Base-by-base conservation (phyloP, 768 basidiomycete genomes). In the Mrakia hoshinonis region DNA sequence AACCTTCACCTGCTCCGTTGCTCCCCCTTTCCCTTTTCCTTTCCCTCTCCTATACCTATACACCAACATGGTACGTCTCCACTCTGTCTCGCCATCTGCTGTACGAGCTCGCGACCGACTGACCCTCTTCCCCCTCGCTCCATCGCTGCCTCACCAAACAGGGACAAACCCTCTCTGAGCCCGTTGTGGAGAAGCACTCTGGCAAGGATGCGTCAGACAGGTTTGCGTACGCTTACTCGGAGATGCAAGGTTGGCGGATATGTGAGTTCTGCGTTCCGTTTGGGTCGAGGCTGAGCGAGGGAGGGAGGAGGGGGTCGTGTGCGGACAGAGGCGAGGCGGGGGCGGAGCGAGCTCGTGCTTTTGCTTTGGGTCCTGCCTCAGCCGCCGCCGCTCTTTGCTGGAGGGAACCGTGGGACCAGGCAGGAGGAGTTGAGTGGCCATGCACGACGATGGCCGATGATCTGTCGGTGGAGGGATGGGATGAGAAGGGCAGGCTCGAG, bases 241-340 rank as follows among this genome's bases (percentile, higher is more conserved):
- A 97, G 81, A 98, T 98, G 95, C 96, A 99, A 81, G 96, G 96
- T 76, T 99, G 96, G 96, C 85, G 96, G 81, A 89, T 98, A 81
- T 87, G 95, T 99, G 77, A 81, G 95, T 88, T 10, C 3, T 10
- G 5, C 55, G 6, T 11, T 22, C 51, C 20, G 22, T 66, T 6
- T 66, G 20, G 26, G 51, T 5, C 24, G 10, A n/a, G 39, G 34
- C 36, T 11, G 38, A 15, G 62, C 20, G 29, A 48, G 46, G 26
- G 18, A 13, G 62, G 46, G 46, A 47, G 43, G 46, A 10, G 46
- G 24, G 39, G 7, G 48, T 49, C 31, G 64, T 48, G 52, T 48
- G 46, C 34, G 62, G 62, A 46, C 20, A 31, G n/a, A 4, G 61
- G 18, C 12, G 4, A 55, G n/a, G 20, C 24, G 31, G 9, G 54